These are phyloP conservation scores for Hypoxylon sp. DNA, from an alignment of 2,329 filamentous ascomycete genomes.

Conservation along the genomic window DNA sequence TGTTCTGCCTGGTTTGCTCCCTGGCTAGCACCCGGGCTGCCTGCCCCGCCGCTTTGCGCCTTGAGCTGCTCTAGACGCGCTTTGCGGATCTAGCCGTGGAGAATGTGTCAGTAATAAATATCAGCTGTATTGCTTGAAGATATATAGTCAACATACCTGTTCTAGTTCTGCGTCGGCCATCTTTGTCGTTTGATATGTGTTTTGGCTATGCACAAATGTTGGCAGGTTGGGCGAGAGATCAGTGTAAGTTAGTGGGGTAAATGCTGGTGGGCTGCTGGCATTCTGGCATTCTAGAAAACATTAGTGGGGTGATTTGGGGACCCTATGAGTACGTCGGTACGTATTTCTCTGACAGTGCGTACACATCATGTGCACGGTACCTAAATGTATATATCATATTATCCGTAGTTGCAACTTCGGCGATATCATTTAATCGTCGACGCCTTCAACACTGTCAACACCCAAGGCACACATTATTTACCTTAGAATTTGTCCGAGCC, in stretches of 20 bases:
- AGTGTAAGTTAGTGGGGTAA: slow-evolving; percentile 17
- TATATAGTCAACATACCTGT: slow-evolving; percentile 49
- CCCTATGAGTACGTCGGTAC: neutral
- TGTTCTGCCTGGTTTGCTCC: slow-evolving; percentile 66
- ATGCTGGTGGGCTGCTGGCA: neutral
- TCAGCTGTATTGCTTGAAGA: neutral
- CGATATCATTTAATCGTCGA: too few species aligned
- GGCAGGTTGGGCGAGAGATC: slow-evolving; percentile 6
- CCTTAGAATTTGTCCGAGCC: too few species aligned
- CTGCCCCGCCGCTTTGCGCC: slow-evolving; percentile 72
- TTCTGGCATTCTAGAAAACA: slow-evolving; percentile 8
- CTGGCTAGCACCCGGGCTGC: slow-evolving; percentile 62
- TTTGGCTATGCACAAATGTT: neutral
- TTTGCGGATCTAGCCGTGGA: slow-evolving; percentile 79
- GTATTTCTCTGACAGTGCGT: neutral
- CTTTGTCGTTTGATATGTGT: slow-evolving; percentile 7
- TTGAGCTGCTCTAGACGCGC: slow-evolving; percentile 95
- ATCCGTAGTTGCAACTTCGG: neutral
- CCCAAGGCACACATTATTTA: too few species aligned
- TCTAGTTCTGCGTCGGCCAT: slow-evolving; percentile 61
- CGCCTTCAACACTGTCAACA: too few species aligned
- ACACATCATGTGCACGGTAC: too few species aligned
- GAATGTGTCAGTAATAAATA: slow-evolving; percentile 9
- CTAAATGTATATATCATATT: neutral
- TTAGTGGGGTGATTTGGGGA: slow-evolving; percentile 32